Evolutionary conservation across 2,329 filamentous ascomycete species (phyloP).

Genomic region (Malbranchea cinnamomea): DNA sequence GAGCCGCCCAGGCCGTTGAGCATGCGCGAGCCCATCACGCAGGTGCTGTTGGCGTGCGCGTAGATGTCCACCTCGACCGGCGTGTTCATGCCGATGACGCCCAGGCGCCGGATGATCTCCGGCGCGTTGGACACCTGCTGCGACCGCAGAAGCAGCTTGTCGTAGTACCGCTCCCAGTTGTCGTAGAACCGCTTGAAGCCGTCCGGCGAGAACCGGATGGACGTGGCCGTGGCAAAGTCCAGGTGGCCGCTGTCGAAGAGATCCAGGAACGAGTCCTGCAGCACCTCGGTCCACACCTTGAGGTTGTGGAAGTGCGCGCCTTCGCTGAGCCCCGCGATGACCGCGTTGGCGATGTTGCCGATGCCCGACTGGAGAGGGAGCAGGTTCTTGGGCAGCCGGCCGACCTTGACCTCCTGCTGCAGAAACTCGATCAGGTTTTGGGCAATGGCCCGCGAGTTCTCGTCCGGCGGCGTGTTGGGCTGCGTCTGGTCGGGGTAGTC

Average conservation of each 20-base stretch:
- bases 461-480: slow-evolving; percentile 65
- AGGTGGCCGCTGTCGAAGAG: slow-evolving; percentile 79
- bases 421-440: slow-evolving; percentile 69
- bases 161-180: slow-evolving; percentile 63
- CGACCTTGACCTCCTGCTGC: slow-evolving; percentile 68
- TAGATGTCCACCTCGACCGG: slow-evolving; percentile 91
- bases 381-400: slow-evolving; percentile 60
- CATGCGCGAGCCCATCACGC: slow-evolving; percentile 79
- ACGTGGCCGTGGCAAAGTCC: slow-evolving; percentile 80
- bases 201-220: slow-evolving; percentile 78
- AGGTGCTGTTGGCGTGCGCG: slow-evolving; percentile 81
- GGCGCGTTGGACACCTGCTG: slow-evolving; percentile 81
- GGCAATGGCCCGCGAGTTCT: slow-evolving; percentile 56
- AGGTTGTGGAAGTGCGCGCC: slow-evolving; percentile 72
- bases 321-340: slow-evolving; percentile 66
- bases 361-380: slow-evolving; percentile 77
- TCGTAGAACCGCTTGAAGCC: slow-evolving; percentile 86
- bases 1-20: slow-evolving; percentile 71
- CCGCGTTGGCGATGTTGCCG: slow-evolving; percentile 85
- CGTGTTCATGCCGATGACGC: slow-evolving; percentile 89
- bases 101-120: slow-evolving; percentile 75
- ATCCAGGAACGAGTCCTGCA: slow-evolving; percentile 85
- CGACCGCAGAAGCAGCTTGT: slow-evolving; percentile 72
- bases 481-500: slow-evolving; percentile 66
- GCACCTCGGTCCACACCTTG: slow-evolving; percentile 85